Base-by-base conservation (phyloP, 2,329 filamentous ascomycete species). In the Camillea tinctor region DNA sequence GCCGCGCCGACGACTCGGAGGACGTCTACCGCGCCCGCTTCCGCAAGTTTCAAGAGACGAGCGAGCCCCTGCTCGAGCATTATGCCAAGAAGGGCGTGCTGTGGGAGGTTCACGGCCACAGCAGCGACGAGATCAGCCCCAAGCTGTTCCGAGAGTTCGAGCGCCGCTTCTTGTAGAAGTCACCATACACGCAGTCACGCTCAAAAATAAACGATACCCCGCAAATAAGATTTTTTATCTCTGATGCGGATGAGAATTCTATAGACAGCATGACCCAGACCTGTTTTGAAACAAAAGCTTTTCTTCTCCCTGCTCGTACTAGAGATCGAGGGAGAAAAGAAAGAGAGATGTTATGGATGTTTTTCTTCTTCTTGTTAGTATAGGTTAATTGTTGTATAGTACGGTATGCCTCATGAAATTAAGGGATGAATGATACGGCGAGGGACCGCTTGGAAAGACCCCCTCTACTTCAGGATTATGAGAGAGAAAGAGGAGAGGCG, bases 61-160 rank as follows among this genome's bases (percentile, higher is more conserved):
- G 91, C 74, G 83, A 88, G 74, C 90, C 92, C 17, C 79, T 99
- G 51, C 80, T 99, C 19, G 90, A 96, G 67, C 92, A 97, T 76
- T 99, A 99, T 72, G 89, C 91, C 54, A 84, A 85, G 65, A 89
- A 90, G 73, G 92, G 92, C 9, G 88, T 97, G 13, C 78, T 99
- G 44, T 92, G 91, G 85, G 91, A 92, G 63, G 92, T 97, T 3
- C 82, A 92, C 68, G 95, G 95, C 21, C 86, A 93, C 76, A 94
- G 88, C 74, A 97, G 93, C 72, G 92, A 99, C 72, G 95, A 98
- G 78, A 99, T 99, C 68, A 93, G 85, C 57, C 95, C 95, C n/a
- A 88, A 93, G 79, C 81, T 99, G 24, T 91, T 92, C 71, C 77
- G 81, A 8, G 93, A 97, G 76, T 91, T 99, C 74, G 88, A 91